phyloP scores from a whole-genome alignment of 2,329 filamentous ascomycete species.

The Penicillium sumatraense region DNA sequence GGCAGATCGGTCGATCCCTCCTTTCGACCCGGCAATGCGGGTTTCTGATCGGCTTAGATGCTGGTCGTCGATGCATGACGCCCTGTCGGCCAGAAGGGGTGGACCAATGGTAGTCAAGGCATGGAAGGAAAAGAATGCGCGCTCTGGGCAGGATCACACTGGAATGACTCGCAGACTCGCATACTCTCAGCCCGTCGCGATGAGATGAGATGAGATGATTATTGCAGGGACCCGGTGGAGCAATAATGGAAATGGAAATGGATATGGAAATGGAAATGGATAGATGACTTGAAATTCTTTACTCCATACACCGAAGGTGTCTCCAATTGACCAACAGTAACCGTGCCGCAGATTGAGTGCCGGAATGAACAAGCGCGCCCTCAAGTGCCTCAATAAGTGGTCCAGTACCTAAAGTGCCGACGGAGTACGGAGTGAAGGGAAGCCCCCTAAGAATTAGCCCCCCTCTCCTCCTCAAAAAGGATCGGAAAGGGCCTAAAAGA shows the following conservation, averaged over 20 bases:
- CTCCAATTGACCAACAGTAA: not conserved
- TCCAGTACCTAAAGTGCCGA: constrained; percentile 4
- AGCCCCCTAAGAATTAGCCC: not conserved
- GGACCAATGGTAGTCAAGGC: constrained; percentile 15
- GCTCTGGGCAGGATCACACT: constrained; percentile 5
- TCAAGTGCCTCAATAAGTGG: too few species aligned
- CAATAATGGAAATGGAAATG: not conserved
- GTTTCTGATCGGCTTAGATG: constrained; percentile 28
- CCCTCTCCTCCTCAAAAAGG: too few species aligned
- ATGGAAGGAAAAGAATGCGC: constrained; percentile 8
- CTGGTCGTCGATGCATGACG: constrained; percentile 24
- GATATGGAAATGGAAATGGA: constrained; percentile 3
- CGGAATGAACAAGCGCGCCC: not conserved
- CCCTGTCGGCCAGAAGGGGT: constrained; percentile 6
- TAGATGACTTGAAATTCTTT: constrained; percentile 1
- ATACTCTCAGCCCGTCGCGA: constrained; percentile 10
- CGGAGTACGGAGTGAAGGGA: not conserved
- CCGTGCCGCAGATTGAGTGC: constrained; percentile 14
- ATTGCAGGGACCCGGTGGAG: constrained; percentile 29
- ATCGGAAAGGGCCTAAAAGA: not conserved
- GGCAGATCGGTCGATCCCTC: constrained; percentile 24
- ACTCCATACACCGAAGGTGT: not conserved
- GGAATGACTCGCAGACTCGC: constrained; percentile 24
- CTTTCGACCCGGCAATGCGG: constrained; percentile 21
- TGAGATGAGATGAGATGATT: not conserved